These are phyloP conservation scores for Yamadazyma pseudoaaseri DNA, from an alignment of 1,139 yeast genomes.

Conservation along the genomic window DNA sequence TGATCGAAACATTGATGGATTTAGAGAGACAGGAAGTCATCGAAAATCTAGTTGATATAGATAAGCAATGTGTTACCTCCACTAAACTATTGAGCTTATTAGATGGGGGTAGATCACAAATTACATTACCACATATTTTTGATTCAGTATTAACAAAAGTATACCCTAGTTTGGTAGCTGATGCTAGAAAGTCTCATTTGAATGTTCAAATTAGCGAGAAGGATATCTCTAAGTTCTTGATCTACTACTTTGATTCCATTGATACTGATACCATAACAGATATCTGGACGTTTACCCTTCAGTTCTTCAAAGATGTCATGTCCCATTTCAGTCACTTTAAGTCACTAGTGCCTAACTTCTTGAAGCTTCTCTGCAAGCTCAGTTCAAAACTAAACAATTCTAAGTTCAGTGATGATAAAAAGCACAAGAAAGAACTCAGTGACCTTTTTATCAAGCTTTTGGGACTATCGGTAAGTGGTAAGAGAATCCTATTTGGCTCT, in stretches of 20 bases:
- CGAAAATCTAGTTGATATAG: slow-evolving; percentile 55
- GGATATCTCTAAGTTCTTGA: slow-evolving; percentile 50
- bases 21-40: slow-evolving; percentile 74
- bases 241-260: slow-evolving; percentile 58
- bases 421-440: slow-evolving; percentile 61
- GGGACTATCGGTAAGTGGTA: slow-evolving; percentile 25
- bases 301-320: slow-evolving; percentile 59
- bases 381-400: slow-evolving; percentile 56
- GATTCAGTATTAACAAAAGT: slow-evolving; percentile 48
- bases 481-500: slow-evolving; percentile 13
- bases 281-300: slow-evolving; percentile 57
- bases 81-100: slow-evolving; percentile 66
- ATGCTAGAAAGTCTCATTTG: slow-evolving; percentile 40
- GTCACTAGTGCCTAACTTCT: slow-evolving; percentile 48
- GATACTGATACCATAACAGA: slow-evolving; percentile 79
- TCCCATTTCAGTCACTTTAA: slow-evolving; percentile 50
- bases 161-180: slow-evolving; percentile 30
- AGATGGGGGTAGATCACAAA: slow-evolving; percentile 81
- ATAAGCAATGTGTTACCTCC: slow-evolving; percentile 18
- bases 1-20: slow-evolving; percentile 66
- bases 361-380: slow-evolving; percentile 50
- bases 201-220: slow-evolving; percentile 41
- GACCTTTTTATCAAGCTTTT: slow-evolving; percentile 63
- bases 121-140: slow-evolving; percentile 68
- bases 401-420: slow-evolving; percentile 61